Base-by-base conservation (phyloP, 1,284 basidiomycete genomes). In the Cutaneotrichosporon sp. region DNA sequence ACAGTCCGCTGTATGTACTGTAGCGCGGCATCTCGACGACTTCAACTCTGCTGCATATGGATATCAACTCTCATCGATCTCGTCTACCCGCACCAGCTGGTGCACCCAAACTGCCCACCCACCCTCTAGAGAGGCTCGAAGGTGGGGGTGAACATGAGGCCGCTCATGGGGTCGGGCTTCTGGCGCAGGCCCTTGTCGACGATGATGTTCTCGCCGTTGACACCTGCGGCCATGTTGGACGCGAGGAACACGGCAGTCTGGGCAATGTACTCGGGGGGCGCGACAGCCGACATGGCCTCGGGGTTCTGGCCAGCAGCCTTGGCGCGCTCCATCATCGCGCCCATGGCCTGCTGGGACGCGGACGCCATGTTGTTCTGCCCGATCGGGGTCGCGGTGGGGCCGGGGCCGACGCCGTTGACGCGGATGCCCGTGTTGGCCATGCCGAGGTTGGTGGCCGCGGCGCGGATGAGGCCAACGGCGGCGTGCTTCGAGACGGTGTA, bases 401-500 rank as follows among this genome's bases (percentile, higher is more conserved):
- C 63, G 14, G 63, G 63, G 14, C 57, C 59, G 9, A 64, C 59
- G 18, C 63, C 63, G 43, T 64, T 64, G 34, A 64, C 63, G 14
- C 63, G 58, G 25, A 64, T 61, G 22, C 50, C 50, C 10, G 63
- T 61, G 43, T 29, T 29, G 4, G 56, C 63, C 51, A 60, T 57
- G 24, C 49, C 47, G 36, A 64, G 53, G 58, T 64, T 59, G 27
- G 56, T 38, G 5, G 59, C 55, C 2, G 63, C 63, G 3, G 63
- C 42, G 49, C 59, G 59, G 6, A 64, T 50, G 22, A 64, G 53
- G 8, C 63, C 63, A 11, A 58, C 53, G 2, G 56, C 47, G 2
- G 63, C 63, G 38, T 61, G 59, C 63, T 64, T 64, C 27, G 56
- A 59, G 29, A 60, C 45, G 2, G 59, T 61, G 47, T 64, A 64